phyloP scores from a whole-genome alignment of 2,329 filamentous ascomycete genomes.

The Fusarium sp. region DNA sequence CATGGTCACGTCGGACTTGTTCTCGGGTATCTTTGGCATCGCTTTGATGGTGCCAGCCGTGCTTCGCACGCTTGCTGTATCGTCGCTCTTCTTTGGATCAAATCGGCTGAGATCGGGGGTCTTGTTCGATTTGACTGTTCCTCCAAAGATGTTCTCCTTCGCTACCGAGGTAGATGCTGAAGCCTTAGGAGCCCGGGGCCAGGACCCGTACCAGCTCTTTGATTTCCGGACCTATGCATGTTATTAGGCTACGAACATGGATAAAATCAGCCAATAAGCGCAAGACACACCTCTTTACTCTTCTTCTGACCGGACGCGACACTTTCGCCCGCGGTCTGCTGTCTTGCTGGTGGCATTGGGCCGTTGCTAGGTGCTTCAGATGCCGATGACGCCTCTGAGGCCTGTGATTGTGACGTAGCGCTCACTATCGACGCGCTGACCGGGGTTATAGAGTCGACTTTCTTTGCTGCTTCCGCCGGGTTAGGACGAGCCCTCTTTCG shows the following conservation, averaged over 20 bases:
- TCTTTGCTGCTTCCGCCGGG: constrained; percentile 37
- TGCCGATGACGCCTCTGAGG: constrained; percentile 35
- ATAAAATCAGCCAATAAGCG: background rate
- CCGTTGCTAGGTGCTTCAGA: constrained; percentile 30
- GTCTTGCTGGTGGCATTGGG: constrained; percentile 27
- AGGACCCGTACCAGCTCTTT: constrained; percentile 73
- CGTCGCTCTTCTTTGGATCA: constrained; percentile 56
- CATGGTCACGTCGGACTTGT: constrained; percentile 32
- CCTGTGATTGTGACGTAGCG: constrained; percentile 46
- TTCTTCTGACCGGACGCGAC: constrained; percentile 13
- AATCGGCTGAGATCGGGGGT: constrained; percentile 64
- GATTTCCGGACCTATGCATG: constrained; percentile 60
- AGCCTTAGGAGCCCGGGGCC: constrained; percentile 67
- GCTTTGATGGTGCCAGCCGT: constrained; percentile 35
- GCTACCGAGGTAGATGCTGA: constrained; percentile 70
- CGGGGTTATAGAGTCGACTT: constrained; percentile 22
- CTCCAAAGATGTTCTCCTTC: constrained; percentile 70
- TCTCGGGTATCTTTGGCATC: constrained; percentile 43
- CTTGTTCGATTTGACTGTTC: constrained; percentile 60
- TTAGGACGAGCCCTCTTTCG: constrained; percentile 51
- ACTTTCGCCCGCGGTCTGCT: constrained; percentile 25
- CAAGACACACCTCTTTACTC: constrained; percentile 28
- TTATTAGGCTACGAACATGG: constrained; percentile 9
- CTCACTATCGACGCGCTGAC: constrained; percentile 24
- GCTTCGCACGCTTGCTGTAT: constrained; percentile 47